Base-by-base conservation (phyloP, 129 eudicot genomes). In the Calendula officinalis region DNA sequence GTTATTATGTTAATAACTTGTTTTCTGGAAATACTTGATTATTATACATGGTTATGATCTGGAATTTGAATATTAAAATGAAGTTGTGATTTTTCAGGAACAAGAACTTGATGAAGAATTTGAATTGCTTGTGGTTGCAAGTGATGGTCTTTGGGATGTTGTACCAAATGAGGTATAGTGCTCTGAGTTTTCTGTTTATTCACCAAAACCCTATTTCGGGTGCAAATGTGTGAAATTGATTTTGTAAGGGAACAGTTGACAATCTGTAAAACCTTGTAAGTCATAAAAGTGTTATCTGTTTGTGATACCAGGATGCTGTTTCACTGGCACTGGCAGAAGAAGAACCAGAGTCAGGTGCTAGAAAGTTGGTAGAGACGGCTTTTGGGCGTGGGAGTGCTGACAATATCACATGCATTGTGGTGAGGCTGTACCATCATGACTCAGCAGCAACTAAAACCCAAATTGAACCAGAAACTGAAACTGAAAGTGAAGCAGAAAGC, bases 111-210 rank as follows among this genome's bases (percentile, higher is more conserved):
- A 82, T 66, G 83, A 82, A 71, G 86, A 80, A 54, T 76, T 86
- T 16, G 90, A 91, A 56, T 43, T 86, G 77, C 92, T 91, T 16
- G 86, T 86, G 71, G 94, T 91, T 68, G 95, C 95, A 16, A 91
- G 94, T 80, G 97, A 91, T 54, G 95, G 97, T 48, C 83, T 91
- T 2, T 86, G 97, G 92, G 97, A 86, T 62, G 94, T 84, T 64
- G 94, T 86, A 53, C 77, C 95, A 11, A 90, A 90, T 63, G 97
- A 84, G 97, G 95, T 86, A 72, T n/a, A 13, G 37, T 35, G 35
- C 12, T 17, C 60, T 15, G 5, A 34, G n/a, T 37, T 33, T 10
- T 14, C 10, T 66, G 4, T 51, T 37, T 6, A 22, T 66, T 40
- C 61, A 41, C 33, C 14, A 53, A 53, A 66, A 67, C 38, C 53